Percentiles rank a stretch among this genome's conserved stretches.
Evolutionary conservation across 1,139 yeast genomes (phyloP).

Genomic region (Suhomyces anneliseae): DNA sequence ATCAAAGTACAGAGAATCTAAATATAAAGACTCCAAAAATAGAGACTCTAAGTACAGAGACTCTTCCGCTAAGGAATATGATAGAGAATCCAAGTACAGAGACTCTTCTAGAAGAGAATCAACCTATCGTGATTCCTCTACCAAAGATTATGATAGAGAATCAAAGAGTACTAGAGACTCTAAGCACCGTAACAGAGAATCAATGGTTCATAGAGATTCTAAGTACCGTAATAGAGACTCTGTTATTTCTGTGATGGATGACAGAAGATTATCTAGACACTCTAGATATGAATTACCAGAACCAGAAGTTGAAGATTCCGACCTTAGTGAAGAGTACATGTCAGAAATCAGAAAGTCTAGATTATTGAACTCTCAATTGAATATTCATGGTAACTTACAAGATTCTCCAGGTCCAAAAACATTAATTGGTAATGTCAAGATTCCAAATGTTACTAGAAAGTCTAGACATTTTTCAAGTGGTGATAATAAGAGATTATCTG

Average conservation of each 20-base stretch:
- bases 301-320: conserved; percentile 37
- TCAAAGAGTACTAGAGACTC: background rate
- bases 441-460: conserved; percentile 70
- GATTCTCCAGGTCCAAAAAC: conserved; percentile 28
- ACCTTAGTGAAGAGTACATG: conserved; percentile 47
- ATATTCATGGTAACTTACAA: conserved; percentile 31
- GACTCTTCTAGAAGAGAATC: conserved; percentile 3
- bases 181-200: conserved; percentile 30
- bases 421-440: conserved; percentile 57
- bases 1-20: conserved; percentile 25
- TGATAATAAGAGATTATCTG: conserved; percentile 61
- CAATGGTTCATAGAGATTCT: conserved; percentile 29
- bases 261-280: conserved; percentile 19
- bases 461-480: conserved; percentile 62
- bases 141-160: background rate
- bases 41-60: conserved; percentile 4
- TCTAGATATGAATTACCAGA: conserved; percentile 37
- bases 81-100: background rate
- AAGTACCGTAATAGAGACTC: conserved; percentile 14
- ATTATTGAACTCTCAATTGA: conserved; percentile 44
- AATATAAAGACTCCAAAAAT: background rate
- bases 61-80: background rate
- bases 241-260: conserved; percentile 25
- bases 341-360: conserved; percentile 46
- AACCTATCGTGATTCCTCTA: background rate